Conservation (phyloP, 2,329 filamentous ascomycete species). For the Penicillium rolfsii region DNA sequence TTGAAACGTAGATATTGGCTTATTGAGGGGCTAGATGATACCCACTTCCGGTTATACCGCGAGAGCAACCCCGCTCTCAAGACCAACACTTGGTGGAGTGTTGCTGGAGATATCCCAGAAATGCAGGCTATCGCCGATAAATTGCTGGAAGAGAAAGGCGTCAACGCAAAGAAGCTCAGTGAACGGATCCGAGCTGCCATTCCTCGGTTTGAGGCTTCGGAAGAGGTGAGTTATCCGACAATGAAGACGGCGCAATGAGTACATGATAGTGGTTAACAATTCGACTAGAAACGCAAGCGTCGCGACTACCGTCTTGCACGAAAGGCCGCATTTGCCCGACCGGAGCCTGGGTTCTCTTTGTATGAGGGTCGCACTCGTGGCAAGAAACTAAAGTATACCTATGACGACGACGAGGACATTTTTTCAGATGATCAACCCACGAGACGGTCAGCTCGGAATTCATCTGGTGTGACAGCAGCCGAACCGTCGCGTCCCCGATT, state of each 20-base stretch:
- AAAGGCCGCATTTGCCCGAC: slow-evolving; percentile 83
- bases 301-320: slow-evolving; percentile 87
- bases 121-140: slow-evolving; percentile 74
- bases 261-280: slow-evolving; percentile 18
- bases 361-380: slow-evolving; percentile 96
- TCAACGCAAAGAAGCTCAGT: slow-evolving; percentile 76
- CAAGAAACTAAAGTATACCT: slow-evolving; percentile 96
- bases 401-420: slow-evolving; percentile 82
- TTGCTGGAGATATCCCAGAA: slow-evolving; percentile 89
- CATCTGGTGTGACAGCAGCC: slow-evolving; percentile 71
- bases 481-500: slow-evolving; percentile 67
- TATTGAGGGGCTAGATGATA: slow-evolving; percentile 92
- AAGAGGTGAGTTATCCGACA: slow-evolving; percentile 67
- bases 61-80: slow-evolving; percentile 82
- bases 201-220: slow-evolving; percentile 87
- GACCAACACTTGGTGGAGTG: slow-evolving; percentile 86
- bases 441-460: slow-evolving; percentile 64
- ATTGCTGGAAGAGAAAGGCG: slow-evolving; percentile 77
- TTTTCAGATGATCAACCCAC: slow-evolving; percentile 66
- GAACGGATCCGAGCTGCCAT: slow-evolving; percentile 78
- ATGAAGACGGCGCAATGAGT: background rate
- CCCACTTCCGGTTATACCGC: slow-evolving; percentile 88
- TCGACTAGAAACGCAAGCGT: slow-evolving; percentile 77
- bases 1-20: slow-evolving; percentile 93
- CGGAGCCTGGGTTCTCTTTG: slow-evolving; percentile 85